These are phyloP conservation scores for Ulvella scutata DNA, from an alignment of 139 green algal species.

Conservation along the genomic window DNA sequence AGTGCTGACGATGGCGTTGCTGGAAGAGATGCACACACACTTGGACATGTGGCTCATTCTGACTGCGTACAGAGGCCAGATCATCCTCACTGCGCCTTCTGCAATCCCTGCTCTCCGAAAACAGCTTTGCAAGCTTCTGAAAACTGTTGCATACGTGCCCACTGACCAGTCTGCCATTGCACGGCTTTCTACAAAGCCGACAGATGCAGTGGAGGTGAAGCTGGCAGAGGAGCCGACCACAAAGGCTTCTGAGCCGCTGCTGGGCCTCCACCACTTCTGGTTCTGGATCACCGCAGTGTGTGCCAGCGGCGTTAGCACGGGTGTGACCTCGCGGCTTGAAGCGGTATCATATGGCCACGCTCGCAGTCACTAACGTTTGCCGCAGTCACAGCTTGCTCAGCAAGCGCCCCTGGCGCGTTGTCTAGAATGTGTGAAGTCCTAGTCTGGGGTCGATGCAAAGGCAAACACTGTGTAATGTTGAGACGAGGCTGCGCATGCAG, in stretches of 20 bases:
- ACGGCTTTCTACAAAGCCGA: not conserved
- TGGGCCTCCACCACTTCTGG: not conserved
- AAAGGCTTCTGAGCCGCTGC: not conserved
- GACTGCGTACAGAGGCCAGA: not conserved
- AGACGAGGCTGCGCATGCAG: not conserved
- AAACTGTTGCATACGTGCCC: not conserved
- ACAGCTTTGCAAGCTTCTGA: not conserved
- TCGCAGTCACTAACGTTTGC: not conserved
- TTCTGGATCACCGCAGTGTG: not conserved
- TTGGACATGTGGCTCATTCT: not conserved
- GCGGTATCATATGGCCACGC: not conserved
- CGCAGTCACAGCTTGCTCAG: not conserved
- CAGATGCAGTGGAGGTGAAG: not conserved
- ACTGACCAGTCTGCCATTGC: not conserved
- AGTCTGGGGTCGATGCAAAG: not conserved
- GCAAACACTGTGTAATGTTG: not conserved
- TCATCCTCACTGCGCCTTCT: not conserved
- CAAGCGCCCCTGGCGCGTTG: not conserved
- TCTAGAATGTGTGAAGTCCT: not conserved
- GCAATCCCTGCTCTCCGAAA: not conserved
- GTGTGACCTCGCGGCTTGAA: not conserved
- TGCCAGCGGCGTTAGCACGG: not conserved
- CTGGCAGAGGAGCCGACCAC: not conserved
- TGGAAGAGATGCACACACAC: not conserved
- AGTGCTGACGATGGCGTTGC: not conserved